Conservation (phyloP, 2,329 filamentous ascomycete genomes). For the Fusarium sp. region DNA sequence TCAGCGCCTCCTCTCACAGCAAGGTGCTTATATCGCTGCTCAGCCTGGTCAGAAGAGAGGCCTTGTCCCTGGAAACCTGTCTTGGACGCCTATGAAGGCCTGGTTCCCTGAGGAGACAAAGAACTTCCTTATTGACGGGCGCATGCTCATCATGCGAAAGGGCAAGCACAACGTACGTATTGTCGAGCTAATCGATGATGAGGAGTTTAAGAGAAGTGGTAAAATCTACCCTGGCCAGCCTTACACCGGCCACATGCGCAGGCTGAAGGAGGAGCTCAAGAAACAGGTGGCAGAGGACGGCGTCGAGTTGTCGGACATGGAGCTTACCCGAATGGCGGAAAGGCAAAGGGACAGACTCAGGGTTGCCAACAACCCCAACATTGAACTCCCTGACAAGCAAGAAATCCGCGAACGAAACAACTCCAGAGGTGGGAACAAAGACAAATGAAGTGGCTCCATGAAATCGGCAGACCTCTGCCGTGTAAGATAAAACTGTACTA, state of each 20-base stretch:
- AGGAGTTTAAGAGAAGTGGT: slow-evolving; percentile 63
- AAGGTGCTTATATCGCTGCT: slow-evolving; percentile 72
- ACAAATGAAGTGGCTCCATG: slow-evolving; percentile 4
- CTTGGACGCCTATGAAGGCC: slow-evolving; percentile 71
- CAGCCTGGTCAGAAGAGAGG: slow-evolving; percentile 58
- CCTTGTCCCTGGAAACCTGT: slow-evolving; percentile 63
- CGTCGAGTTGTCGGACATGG: slow-evolving; percentile 45
- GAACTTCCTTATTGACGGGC: slow-evolving; percentile 70
- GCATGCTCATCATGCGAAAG: slow-evolving; percentile 69
- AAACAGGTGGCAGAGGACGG: slow-evolving; percentile 51
- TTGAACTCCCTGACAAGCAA: slow-evolving; percentile 54
- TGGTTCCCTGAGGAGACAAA: slow-evolving; percentile 68
- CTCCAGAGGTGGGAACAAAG: slow-evolving; percentile 14
- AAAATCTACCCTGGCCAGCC: slow-evolving; percentile 65
- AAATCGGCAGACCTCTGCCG: slow-evolving; percentile 5
- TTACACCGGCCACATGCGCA: slow-evolving; percentile 60
- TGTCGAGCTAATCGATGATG: slow-evolving; percentile 68
- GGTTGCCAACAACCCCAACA: slow-evolving; percentile 56
- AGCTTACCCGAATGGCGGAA: slow-evolving; percentile 42
- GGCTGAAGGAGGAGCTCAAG: slow-evolving; percentile 54
- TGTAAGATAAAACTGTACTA: slow-evolving; percentile 47
- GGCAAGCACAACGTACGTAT: slow-evolving; percentile 73
- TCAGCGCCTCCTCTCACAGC: slow-evolving; percentile 65
- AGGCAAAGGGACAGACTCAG: slow-evolving; percentile 40
- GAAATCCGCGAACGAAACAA: slow-evolving; percentile 48